Conservation (phyloP, 179 eudicot species). For the Drosera spatulata region DNA sequence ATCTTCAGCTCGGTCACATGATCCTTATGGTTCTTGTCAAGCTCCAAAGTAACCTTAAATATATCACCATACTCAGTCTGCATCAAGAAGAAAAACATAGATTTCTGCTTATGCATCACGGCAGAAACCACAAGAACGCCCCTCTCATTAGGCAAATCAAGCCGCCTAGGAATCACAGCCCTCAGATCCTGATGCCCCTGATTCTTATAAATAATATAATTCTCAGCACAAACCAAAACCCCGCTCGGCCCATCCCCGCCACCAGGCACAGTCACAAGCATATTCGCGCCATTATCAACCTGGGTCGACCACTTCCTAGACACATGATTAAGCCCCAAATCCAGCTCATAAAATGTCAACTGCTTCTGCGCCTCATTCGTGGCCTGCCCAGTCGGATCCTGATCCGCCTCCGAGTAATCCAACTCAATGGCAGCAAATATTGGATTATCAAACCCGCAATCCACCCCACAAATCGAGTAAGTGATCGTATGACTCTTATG, state of each 20-base stretch:
- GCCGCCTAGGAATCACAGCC: conserved; percentile 89
- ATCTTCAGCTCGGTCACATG: conserved; percentile 73
- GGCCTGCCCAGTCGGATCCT: conserved; percentile 82
- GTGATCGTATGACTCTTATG: conserved; percentile 79
- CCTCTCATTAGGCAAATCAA: conserved; percentile 83
- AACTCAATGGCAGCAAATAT: conserved; percentile 88
- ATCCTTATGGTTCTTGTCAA: conserved; percentile 30
- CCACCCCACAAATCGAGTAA: conserved; percentile 77
- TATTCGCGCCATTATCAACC: conserved; percentile 89
- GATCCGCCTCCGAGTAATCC: conserved; percentile 91
- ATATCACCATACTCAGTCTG: conserved; percentile 96
- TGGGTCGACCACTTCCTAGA: conserved; percentile 95
- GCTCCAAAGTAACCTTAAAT: conserved; percentile 86
- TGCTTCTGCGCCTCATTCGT: conserved; percentile 86
- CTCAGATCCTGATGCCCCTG: conserved; percentile 88
- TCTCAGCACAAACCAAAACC: conserved; percentile 95
- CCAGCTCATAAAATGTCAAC: conserved; percentile 88
- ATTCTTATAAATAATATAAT: conserved; percentile 90
- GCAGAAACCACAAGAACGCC: conserved; percentile 90
- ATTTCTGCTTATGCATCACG: conserved; percentile 81
- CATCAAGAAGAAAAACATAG: conserved; percentile 84
- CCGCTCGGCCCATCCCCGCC: conserved; percentile 99
- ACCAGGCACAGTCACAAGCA: conserved; percentile 95
- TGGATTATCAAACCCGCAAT: conserved; percentile 96
- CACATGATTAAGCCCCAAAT: conserved; percentile 92